Evolutionary conservation across 1,284 basidiomycete species (phyloP), one percentile per base, ranked within the genome.

Genomic region (Termitomyces sp.): DNA sequence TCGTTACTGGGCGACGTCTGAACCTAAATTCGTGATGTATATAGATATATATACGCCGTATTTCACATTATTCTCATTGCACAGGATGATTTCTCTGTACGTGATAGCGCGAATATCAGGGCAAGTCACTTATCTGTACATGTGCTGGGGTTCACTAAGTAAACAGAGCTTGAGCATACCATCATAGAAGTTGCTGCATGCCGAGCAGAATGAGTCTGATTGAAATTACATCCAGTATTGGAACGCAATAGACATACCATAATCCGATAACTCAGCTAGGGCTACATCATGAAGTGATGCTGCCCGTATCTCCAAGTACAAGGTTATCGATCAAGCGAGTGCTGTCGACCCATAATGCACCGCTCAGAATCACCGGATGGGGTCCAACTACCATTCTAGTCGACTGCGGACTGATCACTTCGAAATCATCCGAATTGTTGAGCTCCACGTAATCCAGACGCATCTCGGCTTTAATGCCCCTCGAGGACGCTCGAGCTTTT

Each of bases 281-380:
- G 5, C 34, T n/a, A 26, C 24, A 15, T 56, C 58, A 68, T 42
- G 53, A 59, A 47, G 73, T 49, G 48, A 76, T 70, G 31, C 58
- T 65, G 44, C 53, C 61, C 6, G 57, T 54, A 62, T 82, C 74
- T 0, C 89, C 92, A 1, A 96, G 70, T 41, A 96, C 73, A 39
- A 98, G 69, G 69, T 99, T 99, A 70, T 99, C 96, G 50, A 99
- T 98, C 64, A 99, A 68, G 61, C 96, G 78, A 34, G 94, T 98
- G 66, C 79, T 81, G 43, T 92, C 93, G 2, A 98, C 81, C 81
- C 88, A 90, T 59, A 97, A 69, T 13, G 94, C 95, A 1, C 94
- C 96, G 61, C 92, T 95, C 55, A 98, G 65, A 9, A 98, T 83
- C 30, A 89, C 84, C 1, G 87, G 76, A 28, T 73, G 65, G 2